Evolutionary conservation across 2,329 filamentous ascomycete genomes (phyloP), one percentile per base, ranked within the genome.

Genomic region (Epichloe elymi): DNA sequence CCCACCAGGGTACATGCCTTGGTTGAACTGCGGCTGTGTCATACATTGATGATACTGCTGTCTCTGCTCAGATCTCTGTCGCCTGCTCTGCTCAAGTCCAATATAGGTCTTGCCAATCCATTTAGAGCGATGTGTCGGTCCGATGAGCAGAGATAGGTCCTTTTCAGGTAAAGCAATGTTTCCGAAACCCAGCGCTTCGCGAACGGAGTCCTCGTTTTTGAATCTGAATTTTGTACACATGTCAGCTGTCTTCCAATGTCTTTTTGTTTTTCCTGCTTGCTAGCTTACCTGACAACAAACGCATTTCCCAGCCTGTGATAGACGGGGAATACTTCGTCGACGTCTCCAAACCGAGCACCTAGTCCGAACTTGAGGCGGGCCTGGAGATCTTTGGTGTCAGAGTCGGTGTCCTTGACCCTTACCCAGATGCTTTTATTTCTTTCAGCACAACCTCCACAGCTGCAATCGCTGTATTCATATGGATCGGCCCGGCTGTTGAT

Each of bases 361-460:
- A 68, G 40, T 8, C 61, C 65, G 49, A 48, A 55, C n/a, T 61
- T 65, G 47, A 68, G 51, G n/a, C 61, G 59, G 5, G 57, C 46
- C 37, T 60, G 57, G 15, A 63, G 35, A 0, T 67, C 65, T 20
- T 53, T 36, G 2, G 23, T 33, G 10, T 54, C 43, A 5, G 26
- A 17, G 2, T 54, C 45, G 6, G 6, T 26, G 39, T 59, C 49
- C 5, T 54, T 52, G 7, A 60, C 58, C 17, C 49, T 54, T 20
- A 68, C 55, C 54, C 58, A 59, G 12, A 68, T 52, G 49, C 61
- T 66, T 47, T 61, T 59, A 48, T 69, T 67, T 36, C 60, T 56
- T 6, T 52, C 44, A 20, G 57, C 55, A 38, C 67, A 69, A 3
- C 52, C 46, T 15, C 50, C 35, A 37, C 67, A 69, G 44, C 44